Conservation (phyloP, 805 yeast species). For the Lipomyces spencermartinsiae region DNA sequence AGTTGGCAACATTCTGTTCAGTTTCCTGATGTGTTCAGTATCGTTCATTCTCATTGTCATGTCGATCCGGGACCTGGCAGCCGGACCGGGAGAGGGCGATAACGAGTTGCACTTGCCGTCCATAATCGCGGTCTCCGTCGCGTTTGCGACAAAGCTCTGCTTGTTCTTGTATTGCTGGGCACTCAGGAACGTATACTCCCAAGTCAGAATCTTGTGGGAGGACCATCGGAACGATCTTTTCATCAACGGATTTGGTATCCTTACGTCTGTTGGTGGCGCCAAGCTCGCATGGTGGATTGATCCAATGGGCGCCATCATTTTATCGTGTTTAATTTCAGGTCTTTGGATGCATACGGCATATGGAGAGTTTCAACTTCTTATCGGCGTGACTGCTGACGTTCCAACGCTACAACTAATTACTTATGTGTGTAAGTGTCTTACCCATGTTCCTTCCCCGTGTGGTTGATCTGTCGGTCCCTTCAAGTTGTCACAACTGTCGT, state of each 20-base stretch:
- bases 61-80: conserved; percentile 17
- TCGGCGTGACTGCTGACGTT: conserved; percentile 63
- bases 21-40: conserved; percentile 32
- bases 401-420: conserved; percentile 60
- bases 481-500: neutral
- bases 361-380: conserved; percentile 64
- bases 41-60: conserved; percentile 27
- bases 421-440: conserved; percentile 48
- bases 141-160: conserved; percentile 24
- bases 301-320: conserved; percentile 61
- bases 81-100: conserved; percentile 3
- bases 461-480: neutral
- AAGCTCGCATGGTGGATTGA: conserved; percentile 53
- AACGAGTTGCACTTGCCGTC: conserved; percentile 19
- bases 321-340: conserved; percentile 58
- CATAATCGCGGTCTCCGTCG: conserved; percentile 23
- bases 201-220: conserved; percentile 27
- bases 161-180: conserved; percentile 28
- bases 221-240: conserved; percentile 31
- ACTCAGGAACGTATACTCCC: conserved; percentile 20
- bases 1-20: conserved; percentile 26
- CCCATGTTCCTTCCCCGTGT: neutral
- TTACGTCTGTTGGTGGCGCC: conserved; percentile 49
- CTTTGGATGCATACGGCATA: conserved; percentile 60
- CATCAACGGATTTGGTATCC: conserved; percentile 30